phyloP scores from a whole-genome alignment of 1,284 basidiomycete species.

The Naganishia sp. region DNA sequence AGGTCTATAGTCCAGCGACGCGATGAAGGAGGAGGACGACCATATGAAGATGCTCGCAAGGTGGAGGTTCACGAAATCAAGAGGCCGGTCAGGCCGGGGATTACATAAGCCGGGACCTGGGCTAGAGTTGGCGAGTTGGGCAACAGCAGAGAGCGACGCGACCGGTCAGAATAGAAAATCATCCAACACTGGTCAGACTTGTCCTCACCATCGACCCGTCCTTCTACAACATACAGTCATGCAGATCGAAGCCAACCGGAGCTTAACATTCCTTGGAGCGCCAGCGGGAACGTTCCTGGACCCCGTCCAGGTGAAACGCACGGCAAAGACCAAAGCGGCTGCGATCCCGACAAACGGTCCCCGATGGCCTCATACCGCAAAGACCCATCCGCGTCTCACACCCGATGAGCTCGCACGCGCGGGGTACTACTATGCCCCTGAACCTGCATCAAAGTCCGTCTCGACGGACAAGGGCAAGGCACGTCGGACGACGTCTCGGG shows the following conservation, averaged over 20 bases:
- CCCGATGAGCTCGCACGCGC: constrained; percentile 72
- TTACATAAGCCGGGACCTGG: too few species aligned
- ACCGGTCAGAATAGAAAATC: background rate
- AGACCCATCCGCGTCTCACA: constrained; percentile 59
- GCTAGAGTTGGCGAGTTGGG: too few species aligned
- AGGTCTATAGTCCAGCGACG: too few species aligned
- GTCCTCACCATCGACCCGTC: background rate
- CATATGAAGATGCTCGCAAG: too few species aligned
- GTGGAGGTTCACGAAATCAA: too few species aligned
- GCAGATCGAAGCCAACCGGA: constrained; percentile 19
- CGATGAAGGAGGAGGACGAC: too few species aligned
- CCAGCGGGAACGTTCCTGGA: background rate
- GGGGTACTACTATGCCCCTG: constrained; percentile 75
- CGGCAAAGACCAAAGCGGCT: background rate
- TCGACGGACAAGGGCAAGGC: background rate
- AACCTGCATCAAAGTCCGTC: constrained; percentile 56
- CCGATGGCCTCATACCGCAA: constrained; percentile 44
- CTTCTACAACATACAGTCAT: background rate
- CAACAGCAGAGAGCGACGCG: too few species aligned
- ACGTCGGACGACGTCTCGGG: constrained; percentile 58
- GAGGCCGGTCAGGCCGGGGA: too few species aligned
- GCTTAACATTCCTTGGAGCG: constrained; percentile 1
- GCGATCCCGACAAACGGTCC: constrained; percentile 7
- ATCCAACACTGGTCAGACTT: background rate
- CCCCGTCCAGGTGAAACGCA: background rate